phyloP scores from a whole-genome alignment of 371 early-diverging fungal genomes.

The Saksenaea oblongispora region DNA sequence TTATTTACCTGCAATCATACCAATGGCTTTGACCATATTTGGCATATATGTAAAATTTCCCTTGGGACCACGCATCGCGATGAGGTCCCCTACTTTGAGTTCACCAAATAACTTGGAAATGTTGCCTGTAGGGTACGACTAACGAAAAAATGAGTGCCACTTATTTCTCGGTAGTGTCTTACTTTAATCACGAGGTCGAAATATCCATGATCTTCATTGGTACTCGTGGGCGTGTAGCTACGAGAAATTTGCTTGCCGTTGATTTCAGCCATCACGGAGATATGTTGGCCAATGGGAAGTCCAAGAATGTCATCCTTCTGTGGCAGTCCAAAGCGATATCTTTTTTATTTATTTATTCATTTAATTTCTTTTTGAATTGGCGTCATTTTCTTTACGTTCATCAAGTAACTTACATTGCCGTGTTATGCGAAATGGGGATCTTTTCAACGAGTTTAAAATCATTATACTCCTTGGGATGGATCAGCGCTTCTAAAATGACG shows the following conservation, averaged over 20 bases:
- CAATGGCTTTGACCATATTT: slow-evolving; percentile 76
- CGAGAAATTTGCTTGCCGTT: slow-evolving; percentile 80
- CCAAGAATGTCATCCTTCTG: slow-evolving; percentile 62
- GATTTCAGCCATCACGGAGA: slow-evolving; percentile 78
- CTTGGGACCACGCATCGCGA: slow-evolving; percentile 86
- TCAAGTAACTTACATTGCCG: slow-evolving; percentile 1
- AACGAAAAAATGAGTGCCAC: too few species aligned
- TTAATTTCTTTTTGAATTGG: background rate
- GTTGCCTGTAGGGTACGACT: slow-evolving; percentile 78
- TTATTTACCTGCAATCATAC: slow-evolving; percentile 85
- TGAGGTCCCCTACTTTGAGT: slow-evolving; percentile 72
- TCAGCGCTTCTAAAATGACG: slow-evolving; percentile 17
- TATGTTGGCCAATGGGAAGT: slow-evolving; percentile 89
- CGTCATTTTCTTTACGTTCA: background rate
- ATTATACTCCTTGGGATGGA: background rate
- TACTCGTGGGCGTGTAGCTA: slow-evolving; percentile 87
- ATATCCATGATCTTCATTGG: slow-evolving; percentile 74
- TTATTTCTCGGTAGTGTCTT: too few species aligned
- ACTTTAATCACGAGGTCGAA: slow-evolving; percentile 93
- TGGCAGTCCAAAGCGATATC: slow-evolving; percentile 80
- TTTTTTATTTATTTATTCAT: background rate
- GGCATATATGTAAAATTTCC: slow-evolving; percentile 84
- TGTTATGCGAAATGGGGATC: background rate
- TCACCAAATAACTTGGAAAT: slow-evolving; percentile 74
- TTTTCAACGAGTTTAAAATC: background rate